Evolutionary conservation across 1,284 basidiomycete genomes (phyloP), one percentile per base, ranked within the genome.

Genomic region (Sanghuangporus baumii): DNA sequence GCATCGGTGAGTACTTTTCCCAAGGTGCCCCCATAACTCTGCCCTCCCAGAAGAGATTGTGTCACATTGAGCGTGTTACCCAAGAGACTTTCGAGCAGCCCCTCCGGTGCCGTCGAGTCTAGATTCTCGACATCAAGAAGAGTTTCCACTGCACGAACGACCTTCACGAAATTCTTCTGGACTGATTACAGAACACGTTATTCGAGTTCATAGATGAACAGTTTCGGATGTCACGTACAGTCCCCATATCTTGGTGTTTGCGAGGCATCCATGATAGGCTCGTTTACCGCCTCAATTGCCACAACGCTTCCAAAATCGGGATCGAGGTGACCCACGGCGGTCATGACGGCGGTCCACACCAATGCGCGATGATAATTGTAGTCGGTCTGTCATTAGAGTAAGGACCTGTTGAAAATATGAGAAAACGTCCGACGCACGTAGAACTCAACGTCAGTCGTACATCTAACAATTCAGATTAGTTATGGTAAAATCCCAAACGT

Each of bases 341-440:
- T 87, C 86, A 92, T 90, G 31, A 91, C 86, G 14, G 84, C 85
- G 0, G 88, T 84, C 89, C 90, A 92, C 31, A 86, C 75, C 56
- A 92, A 75, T 9, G 89, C 90, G 6, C 89, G 85, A 60, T 84
- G 80, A 66, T 89, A 92, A 69, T 92, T 92, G 57, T 81, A 75
- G 4, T 78, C 74, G 0, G 85, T 89, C 88, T 89, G 62, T 6
- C 50, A 26, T 37, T 50, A 23, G 23, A 37, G 31, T 36, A 34
- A 52, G 40, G 31, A 16, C 59, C 37, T 57, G 48, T 23, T 16
- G 6, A 26, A 8, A 34, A 56, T 40, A n/a, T 31, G 26, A 41
- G 20, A 11, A 65, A 58, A 55, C 34, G 41, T 40, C 16, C 34
- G 11, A 71, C 81, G 59, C 60, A 89, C 88, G 68, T 91, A 92